These are phyloP conservation scores for Claviceps sorghi DNA, from an alignment of 2,329 filamentous ascomycete genomes.

Conservation along the genomic window DNA sequence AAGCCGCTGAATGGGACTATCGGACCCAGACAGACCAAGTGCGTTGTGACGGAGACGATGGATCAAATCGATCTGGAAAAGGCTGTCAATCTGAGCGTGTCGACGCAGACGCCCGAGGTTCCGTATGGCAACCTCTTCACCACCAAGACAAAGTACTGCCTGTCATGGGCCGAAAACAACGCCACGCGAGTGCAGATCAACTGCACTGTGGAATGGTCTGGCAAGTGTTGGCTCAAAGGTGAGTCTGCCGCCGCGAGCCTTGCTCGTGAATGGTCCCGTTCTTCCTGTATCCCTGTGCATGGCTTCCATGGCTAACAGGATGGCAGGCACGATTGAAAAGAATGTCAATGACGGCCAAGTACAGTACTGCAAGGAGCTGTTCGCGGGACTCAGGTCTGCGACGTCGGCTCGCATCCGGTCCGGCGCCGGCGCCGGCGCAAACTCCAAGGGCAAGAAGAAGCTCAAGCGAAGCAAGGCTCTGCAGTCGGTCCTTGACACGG, in stretches of 20 bases:
- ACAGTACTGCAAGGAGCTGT: conserved; percentile 67
- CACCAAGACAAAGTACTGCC: conserved; percentile 86
- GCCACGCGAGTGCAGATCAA: conserved; percentile 74
- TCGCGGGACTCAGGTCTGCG: conserved; percentile 57
- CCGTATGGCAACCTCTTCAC: conserved; percentile 85
- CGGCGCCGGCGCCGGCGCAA: conserved; percentile 28
- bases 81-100: conserved; percentile 64
- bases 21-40: conserved; percentile 89
- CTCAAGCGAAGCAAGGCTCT: conserved; percentile 35
- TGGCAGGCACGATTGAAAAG: conserved; percentile 80
- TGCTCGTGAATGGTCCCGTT: not conserved
- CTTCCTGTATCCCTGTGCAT: not conserved
- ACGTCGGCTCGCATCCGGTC: conserved; percentile 50
- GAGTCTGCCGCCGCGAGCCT: conserved; percentile 14
- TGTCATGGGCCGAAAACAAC: conserved; percentile 84
- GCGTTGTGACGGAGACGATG: conserved; percentile 72
- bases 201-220: conserved; percentile 87
- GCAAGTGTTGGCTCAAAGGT: conserved; percentile 98
- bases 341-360: conserved; percentile 82
- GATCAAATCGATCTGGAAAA: conserved; percentile 80
- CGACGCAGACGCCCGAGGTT: conserved; percentile 85
- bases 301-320: conserved; percentile 15
- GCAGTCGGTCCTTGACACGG: conserved; percentile 28
- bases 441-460: conserved; percentile 47
- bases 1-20: conserved; percentile 76